phyloP scores from a whole-genome alignment of 768 basidiomycete genomes.

The Lactifluus hygrophoroides region DNA sequence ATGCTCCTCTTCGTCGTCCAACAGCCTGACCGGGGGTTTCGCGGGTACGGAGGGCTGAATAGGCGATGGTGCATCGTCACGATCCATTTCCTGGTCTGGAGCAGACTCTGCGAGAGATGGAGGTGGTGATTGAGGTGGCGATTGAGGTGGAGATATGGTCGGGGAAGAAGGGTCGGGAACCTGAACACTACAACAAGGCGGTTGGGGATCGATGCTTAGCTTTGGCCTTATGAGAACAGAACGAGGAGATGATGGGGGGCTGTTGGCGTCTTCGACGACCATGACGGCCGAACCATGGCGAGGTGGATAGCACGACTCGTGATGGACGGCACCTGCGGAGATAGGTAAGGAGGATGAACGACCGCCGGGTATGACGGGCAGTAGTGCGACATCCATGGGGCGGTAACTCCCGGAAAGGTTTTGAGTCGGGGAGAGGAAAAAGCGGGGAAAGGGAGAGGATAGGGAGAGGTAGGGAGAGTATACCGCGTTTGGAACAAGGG shows the following conservation, averaged over 20 bases:
- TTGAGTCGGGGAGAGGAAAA: neutral
- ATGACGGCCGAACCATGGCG: slow-evolving; percentile 15
- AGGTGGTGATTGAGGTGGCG: slow-evolving; percentile 8
- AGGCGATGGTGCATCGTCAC: slow-evolving; percentile 5
- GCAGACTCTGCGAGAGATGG: slow-evolving; percentile 1
- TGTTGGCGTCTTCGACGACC: slow-evolving; percentile 15
- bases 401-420: neutral
- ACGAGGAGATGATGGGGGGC: slow-evolving; percentile 13
- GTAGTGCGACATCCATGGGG: slow-evolving; percentile 11
- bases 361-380: slow-evolving; percentile 1
- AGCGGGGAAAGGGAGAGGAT: neutral
- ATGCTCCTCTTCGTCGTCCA: slow-evolving; percentile 66
- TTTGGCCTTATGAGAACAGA: slow-evolving; percentile 4
- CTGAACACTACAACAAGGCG: neutral
- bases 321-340: neutral
- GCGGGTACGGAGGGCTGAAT: slow-evolving; percentile 17
- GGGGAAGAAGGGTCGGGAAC: slow-evolving; percentile 4
- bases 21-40: slow-evolving; percentile 43
- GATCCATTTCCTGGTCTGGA: slow-evolving; percentile 15
- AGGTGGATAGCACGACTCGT: slow-evolving; percentile 2
- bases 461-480: neutral
- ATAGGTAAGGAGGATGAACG: slow-evolving; percentile 19
- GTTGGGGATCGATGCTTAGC: slow-evolving; percentile 6
- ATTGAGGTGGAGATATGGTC: slow-evolving; percentile 6
- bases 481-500: slow-evolving; percentile 1